Percentiles rank a stretch among this genome's conserved stretches.
Evolutionary conservation across 352 stramenopile species (phyloP).

Genomic region (Blastocystis sp.): DNA sequence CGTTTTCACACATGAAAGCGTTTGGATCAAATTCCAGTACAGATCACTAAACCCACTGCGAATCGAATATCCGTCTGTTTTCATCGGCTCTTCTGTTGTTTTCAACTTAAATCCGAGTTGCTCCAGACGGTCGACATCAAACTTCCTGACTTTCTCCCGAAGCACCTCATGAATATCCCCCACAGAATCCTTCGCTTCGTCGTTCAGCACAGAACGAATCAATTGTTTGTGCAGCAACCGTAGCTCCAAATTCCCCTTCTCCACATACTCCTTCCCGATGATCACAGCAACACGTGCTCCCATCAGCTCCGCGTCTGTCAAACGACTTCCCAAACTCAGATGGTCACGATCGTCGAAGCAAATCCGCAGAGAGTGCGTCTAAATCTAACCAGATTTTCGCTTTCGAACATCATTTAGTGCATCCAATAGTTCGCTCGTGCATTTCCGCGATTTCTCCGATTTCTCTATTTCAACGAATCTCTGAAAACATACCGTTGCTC

Average conservation of each 20-base stretch:
- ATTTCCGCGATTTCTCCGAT: background rate
- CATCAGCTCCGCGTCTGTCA: constrained; percentile 51
- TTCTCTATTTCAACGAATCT: background rate
- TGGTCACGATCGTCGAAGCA: constrained; percentile 33
- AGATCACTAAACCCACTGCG: background rate
- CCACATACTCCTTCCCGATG: constrained; percentile 1
- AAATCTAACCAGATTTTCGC: background rate
- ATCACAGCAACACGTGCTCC: constrained; percentile 22
- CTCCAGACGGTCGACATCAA: constrained; percentile 1
- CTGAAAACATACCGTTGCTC: background rate
- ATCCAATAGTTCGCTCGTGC: constrained; percentile 6
- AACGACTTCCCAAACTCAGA: background rate
- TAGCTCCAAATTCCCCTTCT: background rate
- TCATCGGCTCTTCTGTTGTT: background rate
- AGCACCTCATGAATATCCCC: background rate
- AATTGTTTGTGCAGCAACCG: constrained; percentile 5
- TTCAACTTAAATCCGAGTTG: constrained; percentile 6
- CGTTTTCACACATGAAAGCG: background rate
- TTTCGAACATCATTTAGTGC: constrained; percentile 9
- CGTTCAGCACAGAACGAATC: background rate
- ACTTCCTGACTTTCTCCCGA: background rate
- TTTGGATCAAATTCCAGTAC: background rate
- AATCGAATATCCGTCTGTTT: background rate
- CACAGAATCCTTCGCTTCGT: background rate
- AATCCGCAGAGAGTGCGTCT: constrained; percentile 31